phyloP scores from a whole-genome alignment of 208 protist genomes.

The Trypanosomatidae sp. region DNA sequence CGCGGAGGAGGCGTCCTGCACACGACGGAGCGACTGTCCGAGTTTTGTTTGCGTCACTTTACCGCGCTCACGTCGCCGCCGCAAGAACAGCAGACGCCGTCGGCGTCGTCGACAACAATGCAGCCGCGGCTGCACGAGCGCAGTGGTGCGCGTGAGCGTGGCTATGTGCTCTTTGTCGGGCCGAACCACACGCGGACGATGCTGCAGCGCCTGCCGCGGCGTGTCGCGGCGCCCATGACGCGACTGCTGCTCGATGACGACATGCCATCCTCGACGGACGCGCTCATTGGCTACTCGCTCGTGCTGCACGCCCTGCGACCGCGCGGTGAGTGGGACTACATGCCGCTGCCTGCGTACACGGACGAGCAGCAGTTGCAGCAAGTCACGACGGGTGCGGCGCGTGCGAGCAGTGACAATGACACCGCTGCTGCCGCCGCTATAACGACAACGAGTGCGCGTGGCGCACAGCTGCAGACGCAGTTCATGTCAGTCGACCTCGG shows the following conservation, averaged over 20 bases:
- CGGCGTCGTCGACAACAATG: no score
- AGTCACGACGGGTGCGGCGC: no score
- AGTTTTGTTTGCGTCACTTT: constrained; percentile 55
- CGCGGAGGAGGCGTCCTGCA: background rate
- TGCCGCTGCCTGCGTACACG: constrained; percentile 20
- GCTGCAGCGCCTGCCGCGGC: constrained; percentile 21
- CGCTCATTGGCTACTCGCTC: constrained; percentile 44
- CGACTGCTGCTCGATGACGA: constrained; percentile 59
- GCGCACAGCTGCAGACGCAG: constrained; percentile 25
- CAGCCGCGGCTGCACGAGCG: no score
- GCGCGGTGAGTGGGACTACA: constrained; percentile 74
- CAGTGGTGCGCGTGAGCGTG: constrained; percentile 11
- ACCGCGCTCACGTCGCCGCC: constrained; percentile 2
- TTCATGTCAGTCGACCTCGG: constrained; percentile 51
- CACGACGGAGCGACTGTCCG: constrained; percentile 6
- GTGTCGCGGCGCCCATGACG: constrained; percentile 25
- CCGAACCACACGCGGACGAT: constrained; percentile 79
- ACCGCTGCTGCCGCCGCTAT: no score
- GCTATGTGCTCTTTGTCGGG: constrained; percentile 72
- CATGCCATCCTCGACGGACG: constrained; percentile 9
- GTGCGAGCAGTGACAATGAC: no score
- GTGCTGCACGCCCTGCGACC: constrained; percentile 61
- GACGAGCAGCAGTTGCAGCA: constrained; percentile 13
- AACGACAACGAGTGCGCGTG: no score
- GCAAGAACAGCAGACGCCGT: constrained; percentile 3